These are phyloP conservation scores for Eutreptiella sp. DNA, from an alignment of 208 protist genomes.

Conservation along the genomic window DNA sequence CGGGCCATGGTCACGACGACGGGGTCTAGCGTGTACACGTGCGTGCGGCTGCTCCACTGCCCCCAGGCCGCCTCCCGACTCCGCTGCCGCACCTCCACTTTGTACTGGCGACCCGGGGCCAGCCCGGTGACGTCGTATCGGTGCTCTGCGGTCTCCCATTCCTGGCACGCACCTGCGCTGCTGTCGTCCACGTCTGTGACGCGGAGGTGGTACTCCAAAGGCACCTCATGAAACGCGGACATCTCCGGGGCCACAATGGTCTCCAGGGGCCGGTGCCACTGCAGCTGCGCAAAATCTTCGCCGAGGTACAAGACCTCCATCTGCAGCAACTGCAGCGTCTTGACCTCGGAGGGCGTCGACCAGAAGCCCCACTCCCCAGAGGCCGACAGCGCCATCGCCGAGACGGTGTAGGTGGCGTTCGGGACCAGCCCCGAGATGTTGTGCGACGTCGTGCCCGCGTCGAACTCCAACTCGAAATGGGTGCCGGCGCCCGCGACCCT, in stretches of 20 bases:
- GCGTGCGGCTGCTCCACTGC: no score
- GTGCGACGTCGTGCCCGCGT: constrained; percentile 42
- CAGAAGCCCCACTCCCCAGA: constrained; percentile 74
- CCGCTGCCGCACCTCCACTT: constrained; percentile 69
- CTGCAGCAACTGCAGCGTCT: constrained; percentile 63
- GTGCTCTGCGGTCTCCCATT: no score
- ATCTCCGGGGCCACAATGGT: neutral
- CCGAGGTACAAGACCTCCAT: constrained; percentile 54
- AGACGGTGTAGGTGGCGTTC: constrained; percentile 57
- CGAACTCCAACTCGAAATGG: constrained; percentile 58
- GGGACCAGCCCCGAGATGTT: constrained; percentile 57
- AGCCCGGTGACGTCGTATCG: no score
- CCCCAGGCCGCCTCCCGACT: constrained; percentile 40
- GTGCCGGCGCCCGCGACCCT: constrained; percentile 56
- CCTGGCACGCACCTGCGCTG: no score
- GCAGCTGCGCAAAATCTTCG: constrained; percentile 70
- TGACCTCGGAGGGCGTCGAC: constrained; percentile 49
- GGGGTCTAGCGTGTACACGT: no score
- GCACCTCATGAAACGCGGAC: no score
- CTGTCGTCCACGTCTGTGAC: no score
- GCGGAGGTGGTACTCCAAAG: no score
- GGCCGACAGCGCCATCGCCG: constrained; percentile 61
- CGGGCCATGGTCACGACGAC: no score
- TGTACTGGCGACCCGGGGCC: no score
- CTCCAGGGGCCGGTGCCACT: constrained; percentile 52